Evolutionary conservation across 108 stramenopile genomes (phyloP).

Genomic region (Discostella pseudostelligera): DNA sequence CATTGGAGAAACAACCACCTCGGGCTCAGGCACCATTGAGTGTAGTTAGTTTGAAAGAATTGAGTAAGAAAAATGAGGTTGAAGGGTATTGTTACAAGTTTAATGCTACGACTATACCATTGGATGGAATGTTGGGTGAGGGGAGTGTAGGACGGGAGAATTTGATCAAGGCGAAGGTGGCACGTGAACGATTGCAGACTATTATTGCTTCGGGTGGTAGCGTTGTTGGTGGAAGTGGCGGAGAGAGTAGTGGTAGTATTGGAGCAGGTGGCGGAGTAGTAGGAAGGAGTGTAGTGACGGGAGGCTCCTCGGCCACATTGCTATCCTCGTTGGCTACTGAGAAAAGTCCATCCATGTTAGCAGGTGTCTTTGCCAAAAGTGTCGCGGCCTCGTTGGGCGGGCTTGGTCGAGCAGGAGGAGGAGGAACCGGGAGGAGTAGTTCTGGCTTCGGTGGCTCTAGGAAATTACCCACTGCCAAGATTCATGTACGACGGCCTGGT

Average conservation of each 20-base stretch:
- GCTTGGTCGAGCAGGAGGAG: slow-evolving; percentile 11
- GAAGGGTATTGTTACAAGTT: slow-evolving; percentile 81
- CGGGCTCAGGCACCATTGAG: slow-evolving; percentile 77
- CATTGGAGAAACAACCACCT: slow-evolving; percentile 67
- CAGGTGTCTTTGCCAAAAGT: slow-evolving; percentile 38
- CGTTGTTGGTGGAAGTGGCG: slow-evolving; percentile 11
- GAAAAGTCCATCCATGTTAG: slow-evolving; percentile 58
- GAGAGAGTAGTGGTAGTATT: not conserved
- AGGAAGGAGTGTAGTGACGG: slow-evolving; percentile 32
- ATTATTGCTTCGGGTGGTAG: slow-evolving; percentile 32
- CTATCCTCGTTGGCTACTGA: slow-evolving; percentile 67
- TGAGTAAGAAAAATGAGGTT: slow-evolving; percentile 70
- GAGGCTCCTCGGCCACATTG: slow-evolving; percentile 54
- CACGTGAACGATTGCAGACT: slow-evolving; percentile 60
- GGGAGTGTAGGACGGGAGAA: slow-evolving; percentile 47
- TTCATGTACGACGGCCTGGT: slow-evolving; percentile 17
- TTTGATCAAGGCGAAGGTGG: slow-evolving; percentile 60
- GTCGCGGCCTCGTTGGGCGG: slow-evolving; percentile 38
- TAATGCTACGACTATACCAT: slow-evolving; percentile 55
- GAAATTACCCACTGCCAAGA: slow-evolving; percentile 52
- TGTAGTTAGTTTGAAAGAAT: slow-evolving; percentile 61
- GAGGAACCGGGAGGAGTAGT: slow-evolving; percentile 13
- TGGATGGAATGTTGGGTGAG: slow-evolving; percentile 54
- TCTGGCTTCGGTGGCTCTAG: not conserved
- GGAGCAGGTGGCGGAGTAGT: slow-evolving; percentile 28